Base-by-base conservation (phyloP, 306 rosid genomes). In the Cajanus cajan region DNA sequence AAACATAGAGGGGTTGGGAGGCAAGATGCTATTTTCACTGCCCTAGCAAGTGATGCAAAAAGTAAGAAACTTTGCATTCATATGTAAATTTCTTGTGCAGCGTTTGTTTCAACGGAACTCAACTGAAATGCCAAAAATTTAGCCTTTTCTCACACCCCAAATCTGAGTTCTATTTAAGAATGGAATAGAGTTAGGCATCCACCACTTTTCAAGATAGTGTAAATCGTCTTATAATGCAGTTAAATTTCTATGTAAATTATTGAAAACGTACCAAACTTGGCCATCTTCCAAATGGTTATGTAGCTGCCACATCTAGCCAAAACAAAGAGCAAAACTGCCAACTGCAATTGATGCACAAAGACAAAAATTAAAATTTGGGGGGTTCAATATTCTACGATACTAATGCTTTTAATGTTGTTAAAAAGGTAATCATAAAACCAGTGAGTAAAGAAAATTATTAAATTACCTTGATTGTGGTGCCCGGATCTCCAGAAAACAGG, bases 261-360 rank as follows among this genome's bases (percentile, higher is more conserved):
- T 11, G 2, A 55, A 16, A 79, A 70, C 83, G 66, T 71, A 92
- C 98, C 92, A 11, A 85, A 81, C 85, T 90, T 92, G 64, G 78
- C 68, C 89, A 92, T 85, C 31, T 90, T 94, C 98, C 98, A 92
- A 83, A 92, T 75, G 70, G 98, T 90, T 69, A 94, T 83, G 86
- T 82, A 89, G 83, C 85, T 92, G 67, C 98, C 97, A 82, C 98
- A 88, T 82, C 94, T 92, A 2, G 98, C 98, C 71, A 94, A 83
- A 78, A 92, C 91, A 80, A 94, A 92, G 47, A 94, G 98, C 83
- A 90, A 72, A 31, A 85, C 90, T 45, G 97, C 96, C 87, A 94
- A 67, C 98, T 94, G 96, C 90, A 81, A 14, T 67, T 55, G 5
- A 45, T 11, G 54, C 71, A 77, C 57, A 33, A 31, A 33, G 62